Base-by-base conservation (phyloP, 2,329 filamentous ascomycete species). In the Colletotrichum lentis region DNA sequence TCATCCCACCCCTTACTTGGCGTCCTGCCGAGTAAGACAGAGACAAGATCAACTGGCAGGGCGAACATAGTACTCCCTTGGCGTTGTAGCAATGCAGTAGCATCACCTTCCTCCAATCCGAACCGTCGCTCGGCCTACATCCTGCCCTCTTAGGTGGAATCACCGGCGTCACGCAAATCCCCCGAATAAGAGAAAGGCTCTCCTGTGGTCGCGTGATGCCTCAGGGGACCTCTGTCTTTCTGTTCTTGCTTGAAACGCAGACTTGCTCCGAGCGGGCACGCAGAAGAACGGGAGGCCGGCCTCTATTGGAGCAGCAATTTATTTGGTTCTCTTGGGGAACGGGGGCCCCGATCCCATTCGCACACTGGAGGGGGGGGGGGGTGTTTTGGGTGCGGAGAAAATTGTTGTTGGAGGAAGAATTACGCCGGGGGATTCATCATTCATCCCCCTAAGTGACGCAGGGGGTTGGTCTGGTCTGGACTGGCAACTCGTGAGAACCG, bases 331-430 rank as follows among this genome's bases (percentile, higher is more conserved):
- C 20, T 20, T 57, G 52, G 39, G 14, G 7, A 24, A 43, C 27
- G 46, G 46, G 47, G 39, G 46, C 14, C 39, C 46, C 46, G 39
- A 54, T 58, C 59, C 53, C 43, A 37, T 58, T 50, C 22, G 37
- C 50, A 43, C 16, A 56, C 18, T 20, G 39, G 22, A 27, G 59
- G 27, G 43, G 16, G 31, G n/a, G n/a, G n/a, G n/a, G n/a, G n/a
- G n/a, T n/a, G n/a, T 7, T 11, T 22, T 31, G 10, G 14, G 7
- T 53, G 64, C 64, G 64, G 64, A 67, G 64, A 64, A 64, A 58
- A 43, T 41, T 49, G 31, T 54, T 35, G 64, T 67, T 67, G 64
- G 60, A 63, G 60, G 64, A 58, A 67, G n/a, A 64, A 64, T 67
- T 58, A 46, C 53, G 31, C 31, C 31, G 31, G 31, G 16, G 52